These are phyloP conservation scores for Leccinum fuscescens DNA, from an alignment of 1,284 basidiomycete genomes.

Conservation along the genomic window DNA sequence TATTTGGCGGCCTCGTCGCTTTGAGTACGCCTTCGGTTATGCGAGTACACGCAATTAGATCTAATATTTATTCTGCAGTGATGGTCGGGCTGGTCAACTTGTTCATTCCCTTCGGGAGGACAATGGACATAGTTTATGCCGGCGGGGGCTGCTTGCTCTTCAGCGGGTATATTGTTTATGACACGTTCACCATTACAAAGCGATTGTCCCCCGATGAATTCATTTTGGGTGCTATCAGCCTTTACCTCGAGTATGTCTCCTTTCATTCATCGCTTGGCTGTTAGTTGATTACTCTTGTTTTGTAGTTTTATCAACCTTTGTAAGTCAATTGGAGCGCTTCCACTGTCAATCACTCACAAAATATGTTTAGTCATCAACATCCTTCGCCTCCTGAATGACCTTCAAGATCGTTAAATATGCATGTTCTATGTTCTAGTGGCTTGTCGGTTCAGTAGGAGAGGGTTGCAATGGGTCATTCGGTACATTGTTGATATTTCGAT, in stretches of 20 bases:
- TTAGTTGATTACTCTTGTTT: slow-evolving; percentile 6
- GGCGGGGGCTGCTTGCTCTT: slow-evolving; percentile 78
- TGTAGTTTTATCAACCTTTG: slow-evolving; percentile 74
- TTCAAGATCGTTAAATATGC: slow-evolving; percentile 38
- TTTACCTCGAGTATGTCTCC: slow-evolving; percentile 77
- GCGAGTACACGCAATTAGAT: neutral
- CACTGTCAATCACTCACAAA: neutral
- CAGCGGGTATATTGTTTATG: slow-evolving; percentile 81
- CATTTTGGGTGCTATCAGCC: slow-evolving; percentile 80
- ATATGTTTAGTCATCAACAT: slow-evolving; percentile 65
- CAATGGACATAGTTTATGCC: slow-evolving; percentile 78
- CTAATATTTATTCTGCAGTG: slow-evolving; percentile 39
- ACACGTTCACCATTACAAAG: slow-evolving; percentile 82
- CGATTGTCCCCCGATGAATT: slow-evolving; percentile 84
- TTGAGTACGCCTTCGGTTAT: slow-evolving; percentile 47
- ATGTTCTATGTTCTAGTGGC: neutral
- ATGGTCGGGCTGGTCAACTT: slow-evolving; percentile 76
- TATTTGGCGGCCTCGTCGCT: slow-evolving; percentile 75
- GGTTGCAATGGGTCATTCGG: neutral
- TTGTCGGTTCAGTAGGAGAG: neutral
- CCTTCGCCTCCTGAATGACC: slow-evolving; percentile 66
- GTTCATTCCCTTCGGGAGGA: slow-evolving; percentile 77
- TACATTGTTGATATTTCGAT: slow-evolving; percentile 1
- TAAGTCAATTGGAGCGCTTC: slow-evolving; percentile 36
- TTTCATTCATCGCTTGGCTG: neutral